phyloP scores from a whole-genome alignment of 306 rosid genomes.

The Hippophae tibetana region DNA sequence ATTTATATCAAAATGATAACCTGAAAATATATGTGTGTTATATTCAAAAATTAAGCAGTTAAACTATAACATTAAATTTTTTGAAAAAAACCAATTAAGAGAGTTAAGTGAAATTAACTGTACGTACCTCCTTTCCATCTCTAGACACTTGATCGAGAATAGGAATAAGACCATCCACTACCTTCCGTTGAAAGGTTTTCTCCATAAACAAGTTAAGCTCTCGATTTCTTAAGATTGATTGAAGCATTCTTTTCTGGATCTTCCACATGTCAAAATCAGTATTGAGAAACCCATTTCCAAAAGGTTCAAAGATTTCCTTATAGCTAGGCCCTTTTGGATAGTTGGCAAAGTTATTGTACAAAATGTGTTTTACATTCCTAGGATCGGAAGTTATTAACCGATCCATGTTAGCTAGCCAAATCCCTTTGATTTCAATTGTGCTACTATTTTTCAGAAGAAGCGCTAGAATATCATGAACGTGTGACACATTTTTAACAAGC shows the following conservation, averaged over 20 bases:
- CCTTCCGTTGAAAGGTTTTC: conserved; percentile 12
- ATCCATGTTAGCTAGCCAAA: conserved; percentile 17
- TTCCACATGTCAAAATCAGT: conserved; percentile 18
- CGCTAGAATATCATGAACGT: neutral
- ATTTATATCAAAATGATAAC: too few species aligned
- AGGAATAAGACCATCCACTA: conserved; percentile 22
- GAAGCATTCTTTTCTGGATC: conserved; percentile 11
- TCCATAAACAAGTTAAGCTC: conserved; percentile 6
- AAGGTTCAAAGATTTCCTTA: conserved; percentile 16
- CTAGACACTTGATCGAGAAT: conserved; percentile 17
- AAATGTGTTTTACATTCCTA: conserved; percentile 26
- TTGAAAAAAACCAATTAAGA: neutral
- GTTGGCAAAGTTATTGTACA: conserved; percentile 11
- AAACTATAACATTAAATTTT: too few species aligned
- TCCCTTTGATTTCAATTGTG: conserved; percentile 26
- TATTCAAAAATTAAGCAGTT: too few species aligned
- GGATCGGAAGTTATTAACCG: conserved; percentile 21
- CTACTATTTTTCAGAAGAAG: neutral
- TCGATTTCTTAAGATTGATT: neutral
- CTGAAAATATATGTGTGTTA: too few species aligned
- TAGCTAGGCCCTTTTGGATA: conserved; percentile 20
- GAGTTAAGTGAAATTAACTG: neutral
- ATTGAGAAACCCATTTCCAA: conserved; percentile 26
- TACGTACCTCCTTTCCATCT: neutral
- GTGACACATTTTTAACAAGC: neutral